phyloP scores from a whole-genome alignment of 169 alveolate genomes.

The Plasmodium knowlesi region DNA sequence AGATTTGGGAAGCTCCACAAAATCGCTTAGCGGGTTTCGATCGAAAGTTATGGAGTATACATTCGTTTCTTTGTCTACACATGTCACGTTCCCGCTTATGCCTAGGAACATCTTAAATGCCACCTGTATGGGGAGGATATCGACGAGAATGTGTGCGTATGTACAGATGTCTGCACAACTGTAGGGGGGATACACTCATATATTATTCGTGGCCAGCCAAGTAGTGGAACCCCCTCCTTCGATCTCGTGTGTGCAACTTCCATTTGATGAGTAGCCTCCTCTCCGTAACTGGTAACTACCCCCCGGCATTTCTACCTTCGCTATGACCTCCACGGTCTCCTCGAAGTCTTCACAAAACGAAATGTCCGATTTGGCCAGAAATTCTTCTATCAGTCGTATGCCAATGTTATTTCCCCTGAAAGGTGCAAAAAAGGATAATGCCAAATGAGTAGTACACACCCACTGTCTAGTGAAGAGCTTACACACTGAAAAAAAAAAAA shows the following conservation, averaged over 20 bases:
- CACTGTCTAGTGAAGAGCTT: neutral
- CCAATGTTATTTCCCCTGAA: constrained; percentile 85
- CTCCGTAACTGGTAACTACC: neutral
- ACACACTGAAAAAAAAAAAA: no score
- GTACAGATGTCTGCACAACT: neutral
- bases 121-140: constrained; percentile 61
- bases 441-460: neutral
- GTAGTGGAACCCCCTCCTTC: neutral
- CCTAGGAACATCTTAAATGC: constrained; percentile 88
- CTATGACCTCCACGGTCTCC: constrained; percentile 85
- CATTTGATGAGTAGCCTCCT: neutral
- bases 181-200: neutral
- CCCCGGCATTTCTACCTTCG: constrained; percentile 76
- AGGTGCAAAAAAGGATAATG: neutral
- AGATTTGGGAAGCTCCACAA: constrained; percentile 84
- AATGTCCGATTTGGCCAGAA: constrained; percentile 83
- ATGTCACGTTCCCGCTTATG: constrained; percentile 80
- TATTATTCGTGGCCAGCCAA: neutral
- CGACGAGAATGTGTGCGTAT: neutral
- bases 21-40: constrained; percentile 85
- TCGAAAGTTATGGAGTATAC: constrained; percentile 80
- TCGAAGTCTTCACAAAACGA: constrained; percentile 82
- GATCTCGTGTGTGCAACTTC: neutral
- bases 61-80: constrained; percentile 78
- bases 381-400: constrained; percentile 81